phyloP scores from a whole-genome alignment of 257 asterid genomes.

The Leptodermis oblonga region DNA sequence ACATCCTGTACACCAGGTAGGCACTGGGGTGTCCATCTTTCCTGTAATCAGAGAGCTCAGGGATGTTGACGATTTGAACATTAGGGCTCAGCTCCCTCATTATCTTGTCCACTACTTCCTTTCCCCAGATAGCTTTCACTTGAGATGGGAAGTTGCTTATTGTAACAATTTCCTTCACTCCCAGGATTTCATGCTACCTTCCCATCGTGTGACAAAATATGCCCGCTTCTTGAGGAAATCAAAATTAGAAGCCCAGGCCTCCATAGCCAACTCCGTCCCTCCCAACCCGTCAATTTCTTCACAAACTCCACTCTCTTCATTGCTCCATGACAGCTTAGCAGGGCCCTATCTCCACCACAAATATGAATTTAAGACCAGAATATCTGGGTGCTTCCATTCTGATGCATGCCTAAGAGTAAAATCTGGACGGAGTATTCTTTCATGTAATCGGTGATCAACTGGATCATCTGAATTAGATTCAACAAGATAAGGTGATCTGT shows the following conservation, averaged over 20 bases:
- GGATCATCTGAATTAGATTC: conserved; percentile 91
- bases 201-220: conserved; percentile 72
- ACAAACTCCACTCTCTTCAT: conserved; percentile 53
- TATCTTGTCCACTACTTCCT: conserved; percentile 61
- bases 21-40: conserved; percentile 96
- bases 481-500: conserved; percentile 88
- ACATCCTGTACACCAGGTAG: conserved; percentile 89
- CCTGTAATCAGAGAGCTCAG: conserved; percentile 86
- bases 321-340: conserved; percentile 74
- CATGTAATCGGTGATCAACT: conserved; percentile 71
- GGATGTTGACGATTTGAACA: conserved; percentile 65
- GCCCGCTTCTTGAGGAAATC: conserved; percentile 63
- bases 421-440: conserved; percentile 82
- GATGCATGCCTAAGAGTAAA: conserved; percentile 69
- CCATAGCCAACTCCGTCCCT: conserved; percentile 97
- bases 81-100: conserved; percentile 50
- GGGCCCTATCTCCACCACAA: conserved; percentile 97
- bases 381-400: conserved; percentile 79
- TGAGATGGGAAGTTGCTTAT: conserved; percentile 61
- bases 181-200: conserved; percentile 68
- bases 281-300: conserved; percentile 69
- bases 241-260: conserved; percentile 63
- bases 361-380: conserved; percentile 79
- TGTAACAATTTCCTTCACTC: conserved; percentile 73
- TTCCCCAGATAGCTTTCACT: conserved; percentile 58